Conservation (phyloP, 2,329 filamentous ascomycete genomes). For the Claviceps citrina region DNA sequence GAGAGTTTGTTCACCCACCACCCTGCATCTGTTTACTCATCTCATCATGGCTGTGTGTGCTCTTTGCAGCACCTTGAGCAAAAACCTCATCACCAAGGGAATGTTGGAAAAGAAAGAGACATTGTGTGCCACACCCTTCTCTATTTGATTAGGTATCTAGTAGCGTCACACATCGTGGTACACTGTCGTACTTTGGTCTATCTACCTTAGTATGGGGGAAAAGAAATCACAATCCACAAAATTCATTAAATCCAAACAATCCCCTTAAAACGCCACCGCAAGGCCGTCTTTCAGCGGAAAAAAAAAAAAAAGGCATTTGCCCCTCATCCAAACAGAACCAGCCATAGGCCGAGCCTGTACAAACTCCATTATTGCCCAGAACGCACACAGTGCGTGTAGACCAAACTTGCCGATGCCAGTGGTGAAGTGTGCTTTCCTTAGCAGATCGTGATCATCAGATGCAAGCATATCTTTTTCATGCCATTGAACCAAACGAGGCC, state of each 20-base stretch:
- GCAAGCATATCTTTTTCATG: slow-evolving; percentile 2
- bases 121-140: slow-evolving; percentile 3
- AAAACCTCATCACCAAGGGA: no score
- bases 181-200: slow-evolving; percentile 9
- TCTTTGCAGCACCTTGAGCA: not conserved
- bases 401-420: not conserved
- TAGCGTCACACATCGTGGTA: slow-evolving; percentile 8
- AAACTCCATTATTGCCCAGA: not conserved
- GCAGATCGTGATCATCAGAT: not conserved
- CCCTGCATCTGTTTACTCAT: not conserved
- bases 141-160: no score
- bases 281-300: no score
- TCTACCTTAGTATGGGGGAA: slow-evolving; percentile 1
- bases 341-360: no score
- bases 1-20: not conserved
- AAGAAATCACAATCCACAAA: not conserved
- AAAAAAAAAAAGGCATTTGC: no score
- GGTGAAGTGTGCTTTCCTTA: slow-evolving; percentile 1
- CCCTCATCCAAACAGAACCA: no score
- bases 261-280: no score
- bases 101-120: not conserved
- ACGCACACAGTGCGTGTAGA: not conserved
- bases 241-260: not conserved
- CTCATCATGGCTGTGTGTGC: not conserved
- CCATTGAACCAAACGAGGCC: slow-evolving; percentile 4